These are phyloP conservation scores for Papiliotrema laurentii DNA, from an alignment of 1,284 basidiomycete species.

Conservation along the genomic window DNA sequence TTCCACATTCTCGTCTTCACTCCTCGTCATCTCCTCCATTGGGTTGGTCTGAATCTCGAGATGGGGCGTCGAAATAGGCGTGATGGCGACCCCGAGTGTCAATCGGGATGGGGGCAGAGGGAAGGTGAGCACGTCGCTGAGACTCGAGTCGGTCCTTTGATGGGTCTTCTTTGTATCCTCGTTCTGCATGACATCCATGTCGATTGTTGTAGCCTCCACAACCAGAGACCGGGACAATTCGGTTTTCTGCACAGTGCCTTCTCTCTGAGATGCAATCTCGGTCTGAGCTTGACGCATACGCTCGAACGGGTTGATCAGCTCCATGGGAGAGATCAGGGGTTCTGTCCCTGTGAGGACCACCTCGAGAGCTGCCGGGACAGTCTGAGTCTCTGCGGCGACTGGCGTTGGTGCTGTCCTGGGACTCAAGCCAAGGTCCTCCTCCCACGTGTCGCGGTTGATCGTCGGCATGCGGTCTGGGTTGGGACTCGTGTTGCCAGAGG, in stretches of 20 bases:
- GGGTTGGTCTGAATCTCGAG: background rate
- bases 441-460: conserved; percentile 13
- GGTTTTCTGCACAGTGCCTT: too few relatives aligned
- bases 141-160: background rate
- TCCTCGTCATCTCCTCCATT: background rate
- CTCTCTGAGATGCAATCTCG: too few relatives aligned
- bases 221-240: too few relatives aligned
- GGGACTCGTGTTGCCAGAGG: background rate
- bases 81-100: background rate
- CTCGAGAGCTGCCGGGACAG: background rate
- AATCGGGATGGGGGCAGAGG: conserved; percentile 1
- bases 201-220: too few relatives aligned
- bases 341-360: background rate
- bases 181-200: too few relatives aligned
- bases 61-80: background rate
- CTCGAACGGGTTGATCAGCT: conserved; percentile 2
- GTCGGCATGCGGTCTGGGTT: background rate
- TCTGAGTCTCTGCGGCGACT: background rate
- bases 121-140: background rate
- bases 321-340: background rate
- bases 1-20: background rate
- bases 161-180: background rate
- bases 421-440: conserved; percentile 10
- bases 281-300: too few relatives aligned
- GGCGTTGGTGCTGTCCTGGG: conserved; percentile 10